Conservation (phyloP, 2,329 filamentous ascomycete species). For the Scortechinia acanthostroma region DNA sequence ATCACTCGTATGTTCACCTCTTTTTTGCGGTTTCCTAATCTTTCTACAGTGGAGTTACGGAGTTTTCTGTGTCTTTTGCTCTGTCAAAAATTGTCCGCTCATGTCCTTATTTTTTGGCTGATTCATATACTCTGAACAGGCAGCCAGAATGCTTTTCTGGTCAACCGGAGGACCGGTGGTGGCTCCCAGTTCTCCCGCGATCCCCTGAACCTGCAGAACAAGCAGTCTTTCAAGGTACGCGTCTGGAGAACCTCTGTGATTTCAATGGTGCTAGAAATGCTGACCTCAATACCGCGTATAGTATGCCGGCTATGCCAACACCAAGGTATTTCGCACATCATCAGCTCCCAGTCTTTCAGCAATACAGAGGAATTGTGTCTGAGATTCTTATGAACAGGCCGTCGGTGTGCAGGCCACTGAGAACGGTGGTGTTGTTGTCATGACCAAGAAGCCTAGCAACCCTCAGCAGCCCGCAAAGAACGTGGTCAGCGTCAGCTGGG, state of each 20-base stretch:
- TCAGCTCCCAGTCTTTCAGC: neutral
- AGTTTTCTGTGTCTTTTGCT: too few relatives aligned
- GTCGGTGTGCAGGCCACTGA: constrained; percentile 70
- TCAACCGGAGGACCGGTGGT: constrained; percentile 76
- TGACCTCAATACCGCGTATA: too few relatives aligned
- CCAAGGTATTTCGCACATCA: neutral
- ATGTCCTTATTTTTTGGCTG: too few relatives aligned
- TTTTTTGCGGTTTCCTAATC: constrained; percentile 1
- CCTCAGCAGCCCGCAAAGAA: constrained; percentile 67
- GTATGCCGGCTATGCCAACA: constrained; percentile 87
- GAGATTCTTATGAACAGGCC: constrained; percentile 36
- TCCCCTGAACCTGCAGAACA: constrained; percentile 86
- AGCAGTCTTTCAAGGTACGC: constrained; percentile 80
- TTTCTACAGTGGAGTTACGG: neutral
- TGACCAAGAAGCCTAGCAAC: constrained; percentile 75
- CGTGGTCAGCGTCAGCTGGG: constrained; percentile 61
- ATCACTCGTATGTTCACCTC: constrained; percentile 70
- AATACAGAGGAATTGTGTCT: neutral
- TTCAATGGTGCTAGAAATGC: too few relatives aligned
- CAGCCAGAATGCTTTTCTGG: constrained; percentile 81
- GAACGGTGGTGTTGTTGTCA: constrained; percentile 73
- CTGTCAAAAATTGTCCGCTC: too few relatives aligned
- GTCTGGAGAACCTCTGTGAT: constrained; percentile 5
- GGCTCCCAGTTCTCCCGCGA: constrained; percentile 88
- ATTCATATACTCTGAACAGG: constrained; percentile 41